A percentile compares a stretch with the other conserved stretches of the same genome.
Evolutionary conservation across 208 protist species (phyloP).

Genomic region (Trichomonas tenax): DNA sequence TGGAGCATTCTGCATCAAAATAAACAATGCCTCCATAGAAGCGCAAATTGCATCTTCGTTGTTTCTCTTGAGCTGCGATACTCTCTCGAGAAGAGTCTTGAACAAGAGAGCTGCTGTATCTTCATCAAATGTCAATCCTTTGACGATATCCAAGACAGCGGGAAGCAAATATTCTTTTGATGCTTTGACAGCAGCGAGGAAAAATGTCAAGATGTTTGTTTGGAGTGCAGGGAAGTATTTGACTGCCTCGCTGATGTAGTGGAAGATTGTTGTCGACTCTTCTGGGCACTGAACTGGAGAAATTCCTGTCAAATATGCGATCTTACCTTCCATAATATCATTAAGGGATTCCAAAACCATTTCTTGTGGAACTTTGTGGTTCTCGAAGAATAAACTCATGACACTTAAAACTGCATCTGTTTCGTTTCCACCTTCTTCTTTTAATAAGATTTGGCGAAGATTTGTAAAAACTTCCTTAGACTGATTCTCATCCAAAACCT

Average conservation of each 20-base stretch:
- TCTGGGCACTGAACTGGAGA: neutral
- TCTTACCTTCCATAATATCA: neutral
- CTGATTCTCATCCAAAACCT: neutral
- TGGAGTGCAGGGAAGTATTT: neutral
- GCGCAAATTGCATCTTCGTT: neutral
- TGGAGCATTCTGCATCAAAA: neutral
- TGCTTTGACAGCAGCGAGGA: neutral
- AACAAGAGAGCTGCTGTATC: neutral
- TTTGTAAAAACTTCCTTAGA: neutral
- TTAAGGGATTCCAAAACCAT: neutral
- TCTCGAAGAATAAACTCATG: neutral
- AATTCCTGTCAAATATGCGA: neutral
- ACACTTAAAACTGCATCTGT: neutral
- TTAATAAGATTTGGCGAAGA: neutral
- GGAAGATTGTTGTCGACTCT: neutral
- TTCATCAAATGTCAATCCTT: neutral
- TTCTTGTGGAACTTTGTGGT: neutral
- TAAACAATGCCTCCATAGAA: neutral
- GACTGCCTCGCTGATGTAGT: neutral
- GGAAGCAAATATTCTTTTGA: neutral
- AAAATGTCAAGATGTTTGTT: neutral
- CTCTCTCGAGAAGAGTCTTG: neutral
- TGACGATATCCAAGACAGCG: neutral
- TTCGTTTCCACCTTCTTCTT: neutral
- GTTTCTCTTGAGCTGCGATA: neutral